These are phyloP conservation scores for Serendipita sp. DNA, from an alignment of 768 basidiomycete species.

Conservation along the genomic window DNA sequence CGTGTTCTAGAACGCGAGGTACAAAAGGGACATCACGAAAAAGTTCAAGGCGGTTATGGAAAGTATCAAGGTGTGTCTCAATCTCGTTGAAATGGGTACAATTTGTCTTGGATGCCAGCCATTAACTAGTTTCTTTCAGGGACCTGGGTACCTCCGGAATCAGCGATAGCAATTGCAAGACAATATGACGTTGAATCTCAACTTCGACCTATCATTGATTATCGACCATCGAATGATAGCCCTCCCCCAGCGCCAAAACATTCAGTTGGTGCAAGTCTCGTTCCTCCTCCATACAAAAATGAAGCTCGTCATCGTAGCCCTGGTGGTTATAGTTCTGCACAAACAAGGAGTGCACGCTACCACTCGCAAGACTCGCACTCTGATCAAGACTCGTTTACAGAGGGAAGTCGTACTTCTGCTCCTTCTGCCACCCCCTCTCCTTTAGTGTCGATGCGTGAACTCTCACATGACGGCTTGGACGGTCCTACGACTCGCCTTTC, in stretches of 20 bases:
- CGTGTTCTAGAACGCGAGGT: constrained; percentile 94
- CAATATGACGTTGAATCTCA: constrained; percentile 85
- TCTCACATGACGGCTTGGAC: neutral
- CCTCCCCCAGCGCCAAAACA: constrained; percentile 96
- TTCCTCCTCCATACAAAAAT: neutral
- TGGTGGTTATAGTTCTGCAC: neutral
- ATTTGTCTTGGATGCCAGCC: neutral
- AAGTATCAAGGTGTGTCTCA: constrained; percentile 85
- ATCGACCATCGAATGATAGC: constrained; percentile 60
- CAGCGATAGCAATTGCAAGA: constrained; percentile 68
- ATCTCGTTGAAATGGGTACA: neutral
- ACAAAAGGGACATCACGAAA: constrained; percentile 97
- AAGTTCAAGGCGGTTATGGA: constrained; percentile 97
- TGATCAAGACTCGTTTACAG: neutral
- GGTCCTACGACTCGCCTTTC: neutral
- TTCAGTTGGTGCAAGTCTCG: constrained; percentile 50
- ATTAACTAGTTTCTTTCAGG: constrained; percentile 24
- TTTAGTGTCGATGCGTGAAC: neutral
- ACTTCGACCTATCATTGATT: constrained; percentile 87
- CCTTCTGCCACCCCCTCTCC: constrained; percentile 4
- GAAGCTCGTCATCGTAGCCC: neutral
- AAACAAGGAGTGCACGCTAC: neutral
- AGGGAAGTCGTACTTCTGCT: neutral
- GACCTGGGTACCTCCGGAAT: constrained; percentile 94
- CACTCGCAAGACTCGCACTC: neutral